Conservation (phyloP, 768 basidiomycete species). For the Pisolithus tinctorius region DNA sequence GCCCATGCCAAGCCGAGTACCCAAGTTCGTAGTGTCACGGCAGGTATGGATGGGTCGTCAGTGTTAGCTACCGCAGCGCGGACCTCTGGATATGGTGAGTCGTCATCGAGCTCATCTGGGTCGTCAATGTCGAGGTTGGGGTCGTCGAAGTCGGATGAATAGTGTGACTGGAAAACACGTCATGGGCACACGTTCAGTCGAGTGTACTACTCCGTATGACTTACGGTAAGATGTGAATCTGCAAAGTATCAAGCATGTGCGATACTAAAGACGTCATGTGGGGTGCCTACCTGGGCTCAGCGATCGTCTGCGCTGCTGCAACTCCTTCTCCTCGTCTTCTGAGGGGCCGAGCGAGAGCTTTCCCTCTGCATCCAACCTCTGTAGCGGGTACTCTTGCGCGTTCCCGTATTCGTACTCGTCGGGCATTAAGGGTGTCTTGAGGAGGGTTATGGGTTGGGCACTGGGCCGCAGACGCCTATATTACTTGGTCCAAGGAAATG, state of each 20-base stretch:
- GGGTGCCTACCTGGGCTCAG: no score
- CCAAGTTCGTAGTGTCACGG: slow-evolving; percentile 54
- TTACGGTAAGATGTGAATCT: no score
- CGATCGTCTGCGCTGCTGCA: no score
- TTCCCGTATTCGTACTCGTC: slow-evolving; percentile 6
- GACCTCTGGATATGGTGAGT: slow-evolving; percentile 83
- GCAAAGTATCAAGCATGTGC: no score
- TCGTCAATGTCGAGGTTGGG: slow-evolving; percentile 28
- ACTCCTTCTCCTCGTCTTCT: slow-evolving; percentile 21
- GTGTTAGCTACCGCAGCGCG: slow-evolving; percentile 72
- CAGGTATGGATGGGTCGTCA: slow-evolving; percentile 62
- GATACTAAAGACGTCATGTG: not conserved
- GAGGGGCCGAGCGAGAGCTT: slow-evolving; percentile 9
- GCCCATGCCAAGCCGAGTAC: slow-evolving; percentile 49
- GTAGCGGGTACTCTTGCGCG: slow-evolving; percentile 13
- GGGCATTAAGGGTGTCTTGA: slow-evolving; percentile 13
- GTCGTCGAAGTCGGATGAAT: slow-evolving; percentile 27
- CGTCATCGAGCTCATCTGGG: slow-evolving; percentile 42
- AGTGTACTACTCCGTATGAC: no score
- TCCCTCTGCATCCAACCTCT: slow-evolving; percentile 2
- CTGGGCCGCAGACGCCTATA: not conserved
- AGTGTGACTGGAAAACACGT: no score
- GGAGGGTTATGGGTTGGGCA: slow-evolving; percentile 5
- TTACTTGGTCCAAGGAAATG: not conserved
- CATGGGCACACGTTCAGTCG: no score